A percentile compares a stretch with the other conserved stretches of the same genome.
phyloP scores from a whole-genome alignment of 768 basidiomycete genomes.

The Amanita fuliginea region DNA sequence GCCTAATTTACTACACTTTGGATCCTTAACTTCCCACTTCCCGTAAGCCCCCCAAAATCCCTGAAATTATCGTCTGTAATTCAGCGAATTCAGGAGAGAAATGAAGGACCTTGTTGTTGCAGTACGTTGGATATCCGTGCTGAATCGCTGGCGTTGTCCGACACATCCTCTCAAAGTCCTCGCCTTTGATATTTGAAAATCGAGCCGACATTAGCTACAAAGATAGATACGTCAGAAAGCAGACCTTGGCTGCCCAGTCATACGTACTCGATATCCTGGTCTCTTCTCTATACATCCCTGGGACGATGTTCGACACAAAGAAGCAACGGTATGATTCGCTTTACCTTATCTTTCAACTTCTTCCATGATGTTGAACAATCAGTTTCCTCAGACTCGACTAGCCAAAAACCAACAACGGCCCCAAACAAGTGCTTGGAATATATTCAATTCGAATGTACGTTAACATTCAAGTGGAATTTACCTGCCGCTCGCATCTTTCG shows the following conservation, averaged over 20 bases:
- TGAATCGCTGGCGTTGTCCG: slow-evolving; percentile 18
- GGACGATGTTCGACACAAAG: neutral
- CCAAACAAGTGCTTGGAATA: slow-evolving; percentile 19
- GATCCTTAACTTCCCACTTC: slow-evolving; percentile 21
- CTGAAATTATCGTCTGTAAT: slow-evolving; percentile 9
- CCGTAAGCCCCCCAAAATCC: slow-evolving; percentile 22
- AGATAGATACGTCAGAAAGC: neutral
- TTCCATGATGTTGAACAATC: slow-evolving; percentile 22
- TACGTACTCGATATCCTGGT: slow-evolving; percentile 15
- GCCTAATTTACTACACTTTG: slow-evolving; percentile 10
- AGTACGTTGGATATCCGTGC: slow-evolving; percentile 16
- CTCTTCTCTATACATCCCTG: slow-evolving; percentile 19
- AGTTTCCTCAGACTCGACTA: slow-evolving; percentile 14
- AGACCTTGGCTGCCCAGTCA: neutral
- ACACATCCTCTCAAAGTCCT: slow-evolving; percentile 19
- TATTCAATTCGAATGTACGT: neutral
- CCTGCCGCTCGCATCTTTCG: slow-evolving; percentile 18
- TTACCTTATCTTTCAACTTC: slow-evolving; percentile 18
- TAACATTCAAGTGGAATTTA: slow-evolving; percentile 7
- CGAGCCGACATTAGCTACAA: slow-evolving; percentile 19
- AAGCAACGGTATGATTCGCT: neutral
- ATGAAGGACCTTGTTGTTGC: slow-evolving; percentile 17
- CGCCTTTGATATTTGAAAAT: slow-evolving; percentile 15
- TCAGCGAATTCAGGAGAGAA: neutral
- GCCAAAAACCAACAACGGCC: slow-evolving; percentile 20